phyloP scores from a whole-genome alignment of 345 rosid species.

The Camelina hispida region DNA sequence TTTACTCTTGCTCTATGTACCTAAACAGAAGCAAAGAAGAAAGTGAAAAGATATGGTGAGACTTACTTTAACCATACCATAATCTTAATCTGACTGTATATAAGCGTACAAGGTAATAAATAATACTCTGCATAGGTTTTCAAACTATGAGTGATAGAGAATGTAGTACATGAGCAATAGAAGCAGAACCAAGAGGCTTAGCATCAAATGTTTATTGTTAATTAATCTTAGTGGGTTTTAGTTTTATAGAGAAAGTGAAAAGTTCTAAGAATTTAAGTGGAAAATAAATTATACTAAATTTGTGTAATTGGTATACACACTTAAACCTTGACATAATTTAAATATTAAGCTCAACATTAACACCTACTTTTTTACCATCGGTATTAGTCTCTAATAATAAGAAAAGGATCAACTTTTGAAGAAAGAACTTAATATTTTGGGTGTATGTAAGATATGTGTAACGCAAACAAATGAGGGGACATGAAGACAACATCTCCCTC shows the following conservation, averaged over 20 bases:
- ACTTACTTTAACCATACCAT: conserved; percentile 7
- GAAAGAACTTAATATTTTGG: background rate
- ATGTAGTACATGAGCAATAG: conserved; percentile 82
- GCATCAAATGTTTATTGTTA: conserved; percentile 51
- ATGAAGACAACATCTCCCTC: conserved; percentile 8
- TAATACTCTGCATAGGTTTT: background rate
- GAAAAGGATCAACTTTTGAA: background rate
- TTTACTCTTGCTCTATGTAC: conserved; percentile 87
- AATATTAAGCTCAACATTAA: background rate
- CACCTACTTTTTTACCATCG: background rate
- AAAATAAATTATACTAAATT: background rate
- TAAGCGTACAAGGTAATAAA: background rate
- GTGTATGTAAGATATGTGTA: background rate
- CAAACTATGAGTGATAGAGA: conserved; percentile 5
- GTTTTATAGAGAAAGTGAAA: background rate
- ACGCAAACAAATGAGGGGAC: conserved; percentile 15
- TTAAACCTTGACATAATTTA: background rate
- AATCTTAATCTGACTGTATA: background rate
- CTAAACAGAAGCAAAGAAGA: conserved; percentile 43
- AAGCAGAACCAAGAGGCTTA: conserved; percentile 94
- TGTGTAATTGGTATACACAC: conserved; percentile 1
- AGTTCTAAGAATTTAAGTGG: background rate
- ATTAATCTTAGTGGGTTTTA: background rate
- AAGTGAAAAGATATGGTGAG: background rate
- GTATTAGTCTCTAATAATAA: background rate